Conservation (phyloP, 768 basidiomycete species). For the Scleroderma citrinum region DNA sequence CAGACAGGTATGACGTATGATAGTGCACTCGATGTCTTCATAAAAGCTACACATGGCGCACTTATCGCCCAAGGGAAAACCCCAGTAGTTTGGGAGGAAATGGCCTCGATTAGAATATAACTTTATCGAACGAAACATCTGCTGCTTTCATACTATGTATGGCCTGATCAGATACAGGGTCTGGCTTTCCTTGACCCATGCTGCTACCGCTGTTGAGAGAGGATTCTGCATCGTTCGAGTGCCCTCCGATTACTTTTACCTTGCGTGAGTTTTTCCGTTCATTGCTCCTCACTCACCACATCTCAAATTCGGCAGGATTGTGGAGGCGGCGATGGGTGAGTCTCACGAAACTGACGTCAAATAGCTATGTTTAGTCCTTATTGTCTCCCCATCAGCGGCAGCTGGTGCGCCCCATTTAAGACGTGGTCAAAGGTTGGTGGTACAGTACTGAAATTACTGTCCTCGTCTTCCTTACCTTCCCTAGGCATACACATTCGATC, state of each 20-base stretch:
- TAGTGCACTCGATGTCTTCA: slow-evolving; percentile 61
- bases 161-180: slow-evolving; percentile 27
- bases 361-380: neutral
- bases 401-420: slow-evolving; percentile 50
- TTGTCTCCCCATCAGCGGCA: slow-evolving; percentile 23
- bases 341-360: neutral
- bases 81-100: slow-evolving; percentile 79
- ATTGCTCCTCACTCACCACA: neutral
- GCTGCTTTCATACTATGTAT: no score
- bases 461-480: slow-evolving; percentile 14
- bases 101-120: slow-evolving; percentile 37
- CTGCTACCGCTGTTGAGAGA: slow-evolving; percentile 30
- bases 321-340: slow-evolving; percentile 39
- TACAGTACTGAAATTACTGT: slow-evolving; percentile 2
- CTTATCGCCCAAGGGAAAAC: slow-evolving; percentile 57
- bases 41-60: slow-evolving; percentile 50
- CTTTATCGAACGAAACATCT: slow-evolving; percentile 37
- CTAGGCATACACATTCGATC: slow-evolving; percentile 47
- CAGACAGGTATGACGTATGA: slow-evolving; percentile 47
- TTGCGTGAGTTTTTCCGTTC: slow-evolving; percentile 22
- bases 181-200: slow-evolving; percentile 44
- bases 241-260: slow-evolving; percentile 49
- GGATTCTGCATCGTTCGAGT: slow-evolving; percentile 44
- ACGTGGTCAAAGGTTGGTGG: slow-evolving; percentile 41
- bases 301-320: slow-evolving; percentile 30